These are phyloP conservation scores for Platanthera zijinensis DNA, from an alignment of 106 monocot genomes.

Conservation along the genomic window DNA sequence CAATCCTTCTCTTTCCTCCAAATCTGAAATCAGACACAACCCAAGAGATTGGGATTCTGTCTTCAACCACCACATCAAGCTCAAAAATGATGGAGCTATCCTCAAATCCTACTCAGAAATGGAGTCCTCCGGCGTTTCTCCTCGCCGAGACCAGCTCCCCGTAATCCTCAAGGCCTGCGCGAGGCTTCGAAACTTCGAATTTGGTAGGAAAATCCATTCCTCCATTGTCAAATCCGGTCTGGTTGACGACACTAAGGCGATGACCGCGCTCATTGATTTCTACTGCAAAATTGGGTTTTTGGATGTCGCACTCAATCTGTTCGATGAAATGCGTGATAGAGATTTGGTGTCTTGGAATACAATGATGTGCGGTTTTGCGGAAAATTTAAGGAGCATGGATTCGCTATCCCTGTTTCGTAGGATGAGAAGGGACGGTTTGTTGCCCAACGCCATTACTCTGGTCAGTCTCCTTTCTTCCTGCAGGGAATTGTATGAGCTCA, in stretches of 20 bases:
- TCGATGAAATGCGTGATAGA: conserved; percentile 11
- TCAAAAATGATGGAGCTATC: conserved; percentile 21
- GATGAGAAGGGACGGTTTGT: conserved; percentile 13
- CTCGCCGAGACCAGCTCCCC: conserved; percentile 4
- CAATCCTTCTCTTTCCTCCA: not conserved
- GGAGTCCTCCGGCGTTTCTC: conserved; percentile 9
- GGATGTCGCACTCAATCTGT: conserved; percentile 4
- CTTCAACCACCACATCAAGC: conserved; percentile 20
- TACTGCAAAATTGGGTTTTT: conserved; percentile 22
- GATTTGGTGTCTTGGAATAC: too few relatives aligned
- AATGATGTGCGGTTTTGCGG: conserved; percentile 12
- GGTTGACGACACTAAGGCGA: conserved; percentile 5
- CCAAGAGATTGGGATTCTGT: conserved; percentile 13
- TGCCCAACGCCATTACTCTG: conserved; percentile 16
- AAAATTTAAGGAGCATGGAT: conserved; percentile 12
- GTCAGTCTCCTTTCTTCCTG: conserved; percentile 21
- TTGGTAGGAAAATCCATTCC: conserved; percentile 16
- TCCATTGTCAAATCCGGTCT: not conserved
- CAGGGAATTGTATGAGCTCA: conserved; percentile 7
- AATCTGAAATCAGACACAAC: conserved; percentile 1
- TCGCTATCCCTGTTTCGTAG: conserved; percentile 13
- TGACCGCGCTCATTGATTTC: conserved; percentile 22
- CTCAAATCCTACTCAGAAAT: conserved; percentile 16
- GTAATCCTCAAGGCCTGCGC: conserved; percentile 25
- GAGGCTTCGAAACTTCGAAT: conserved; percentile 9